phyloP scores from a whole-genome alignment of 176 grass and related monocot species.

The Rhynchospora breviuscula region DNA sequence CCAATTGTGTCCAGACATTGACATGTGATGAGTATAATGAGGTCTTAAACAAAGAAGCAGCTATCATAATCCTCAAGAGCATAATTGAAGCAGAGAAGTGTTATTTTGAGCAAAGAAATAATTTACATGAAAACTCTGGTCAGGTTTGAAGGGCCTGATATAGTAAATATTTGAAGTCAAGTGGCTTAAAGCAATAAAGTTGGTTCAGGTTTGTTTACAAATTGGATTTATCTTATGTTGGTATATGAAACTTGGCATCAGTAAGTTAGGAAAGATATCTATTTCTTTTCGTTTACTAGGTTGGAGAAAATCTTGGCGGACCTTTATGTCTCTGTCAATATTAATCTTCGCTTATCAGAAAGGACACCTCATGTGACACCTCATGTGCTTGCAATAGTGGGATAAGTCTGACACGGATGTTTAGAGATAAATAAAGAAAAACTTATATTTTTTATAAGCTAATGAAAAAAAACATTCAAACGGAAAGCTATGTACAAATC shows the following conservation, averaged over 20 bases:
- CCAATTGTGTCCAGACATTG: conserved; percentile 64
- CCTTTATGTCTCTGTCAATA: conserved; percentile 2
- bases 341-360: not conserved
- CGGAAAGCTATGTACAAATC: not conserved
- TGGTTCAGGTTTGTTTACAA: not conserved
- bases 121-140: not conserved
- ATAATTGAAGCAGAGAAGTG: conserved; percentile 52
- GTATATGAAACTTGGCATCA: not conserved
- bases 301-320: not conserved
- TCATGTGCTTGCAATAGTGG: not conserved
- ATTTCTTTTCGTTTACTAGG: not conserved
- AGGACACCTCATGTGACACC: not conserved
- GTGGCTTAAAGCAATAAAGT: not conserved
- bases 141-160: not conserved
- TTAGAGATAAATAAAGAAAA: not conserved
- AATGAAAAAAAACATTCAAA: not conserved
- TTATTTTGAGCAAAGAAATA: conserved; percentile 31
- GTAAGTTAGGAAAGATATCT: not conserved
- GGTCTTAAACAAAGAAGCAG: conserved; percentile 70
- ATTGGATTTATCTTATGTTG: not conserved
- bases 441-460: not conserved
- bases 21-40: conserved; percentile 85
- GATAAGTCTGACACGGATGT: not conserved
- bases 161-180: not conserved
- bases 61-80: conserved; percentile 64